A percentile compares a stretch with the other conserved stretches of the same genome.
These are phyloP conservation scores for Monilinia laxa DNA, from an alignment of 2,329 filamentous ascomycete genomes.

Conservation along the genomic window DNA sequence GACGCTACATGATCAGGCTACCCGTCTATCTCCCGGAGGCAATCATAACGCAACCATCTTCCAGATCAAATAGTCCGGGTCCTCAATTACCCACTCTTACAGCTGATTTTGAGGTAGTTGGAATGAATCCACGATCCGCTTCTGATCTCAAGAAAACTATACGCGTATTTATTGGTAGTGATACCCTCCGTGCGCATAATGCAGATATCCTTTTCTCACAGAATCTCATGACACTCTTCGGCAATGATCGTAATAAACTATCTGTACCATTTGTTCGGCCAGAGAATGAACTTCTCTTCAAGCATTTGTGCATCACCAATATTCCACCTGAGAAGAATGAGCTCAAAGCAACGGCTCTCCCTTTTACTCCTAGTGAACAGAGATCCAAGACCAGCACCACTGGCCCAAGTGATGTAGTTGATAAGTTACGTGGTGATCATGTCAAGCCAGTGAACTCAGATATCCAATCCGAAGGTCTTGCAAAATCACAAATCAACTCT, in stretches of 20 bases:
- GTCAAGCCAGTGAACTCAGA: slow-evolving; percentile 25
- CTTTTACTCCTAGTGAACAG: slow-evolving; percentile 38
- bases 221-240: slow-evolving; percentile 83
- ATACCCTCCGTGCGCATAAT: slow-evolving; percentile 79
- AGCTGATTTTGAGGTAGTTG: slow-evolving; percentile 73
- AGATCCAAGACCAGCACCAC: slow-evolving; percentile 31
- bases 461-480: slow-evolving; percentile 19
- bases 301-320: slow-evolving; percentile 66
- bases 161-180: slow-evolving; percentile 86
- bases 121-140: slow-evolving; percentile 53
- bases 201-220: slow-evolving; percentile 91
- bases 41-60: slow-evolving; percentile 72
- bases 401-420: slow-evolving; percentile 20
- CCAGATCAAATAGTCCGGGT: slow-evolving; percentile 68
- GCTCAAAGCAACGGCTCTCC: slow-evolving; percentile 48
- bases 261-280: slow-evolving; percentile 90
- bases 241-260: slow-evolving; percentile 81
- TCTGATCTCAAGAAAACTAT: slow-evolving; percentile 61
- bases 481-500: slow-evolving; percentile 30
- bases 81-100: slow-evolving; percentile 80
- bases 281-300: slow-evolving; percentile 81
- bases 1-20: slow-evolving; percentile 67
- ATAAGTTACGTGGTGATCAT: slow-evolving; percentile 21
- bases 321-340: slow-evolving; percentile 55
- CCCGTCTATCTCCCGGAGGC: slow-evolving; percentile 90